Evolutionary conservation across 2,329 filamentous ascomycete genomes (phyloP), one percentile per base, ranked within the genome.

Genomic region (Fusarium sp.): DNA sequence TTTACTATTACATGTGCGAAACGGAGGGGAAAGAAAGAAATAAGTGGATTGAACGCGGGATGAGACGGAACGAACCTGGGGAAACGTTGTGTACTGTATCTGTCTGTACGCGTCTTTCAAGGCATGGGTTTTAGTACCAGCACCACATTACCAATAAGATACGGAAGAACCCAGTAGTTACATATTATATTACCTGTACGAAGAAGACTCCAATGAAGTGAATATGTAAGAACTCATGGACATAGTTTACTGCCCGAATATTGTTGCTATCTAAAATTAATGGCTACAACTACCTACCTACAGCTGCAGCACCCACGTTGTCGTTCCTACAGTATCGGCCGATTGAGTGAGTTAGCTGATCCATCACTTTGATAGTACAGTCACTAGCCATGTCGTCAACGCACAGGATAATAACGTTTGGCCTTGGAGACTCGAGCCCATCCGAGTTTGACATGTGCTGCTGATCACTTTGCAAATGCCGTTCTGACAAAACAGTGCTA

Each of bases 1-100:
- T 46, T 38, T 14, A 52, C 30, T 10, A 52, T 52, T 40, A 52
- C 32, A 25, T 27, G 42, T 43, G 18, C 30, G 32, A 52, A 53
- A 29, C 40, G 38, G 42, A 50, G 53, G 63, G 63, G 20, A 24
- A 61, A 60, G 43, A 54, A 59, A 62, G 20, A 32, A 66, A 66
- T 38, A 61, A 59, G 63, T 66, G 63, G 63, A 66, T 49, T 66
- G 54, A 47, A 66, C 6, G 25, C 62, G 58, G 57, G 42, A 58
- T 63, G 29, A 24, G 56, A 47, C 54, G 63, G 65, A 43, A 68
- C 57, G 43, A 59, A 45, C 24, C 59, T 68, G 63, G 57, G 45
- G 62, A 68, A 67, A 44, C 43, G 50, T 34, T 64, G 24, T 59
- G 27, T 34, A 38, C 34, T 12, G 34, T 38, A 38, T 38, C 9